phyloP scores from a whole-genome alignment of 2,329 filamentous ascomycete genomes.

The Microcyclospora pomicola region DNA sequence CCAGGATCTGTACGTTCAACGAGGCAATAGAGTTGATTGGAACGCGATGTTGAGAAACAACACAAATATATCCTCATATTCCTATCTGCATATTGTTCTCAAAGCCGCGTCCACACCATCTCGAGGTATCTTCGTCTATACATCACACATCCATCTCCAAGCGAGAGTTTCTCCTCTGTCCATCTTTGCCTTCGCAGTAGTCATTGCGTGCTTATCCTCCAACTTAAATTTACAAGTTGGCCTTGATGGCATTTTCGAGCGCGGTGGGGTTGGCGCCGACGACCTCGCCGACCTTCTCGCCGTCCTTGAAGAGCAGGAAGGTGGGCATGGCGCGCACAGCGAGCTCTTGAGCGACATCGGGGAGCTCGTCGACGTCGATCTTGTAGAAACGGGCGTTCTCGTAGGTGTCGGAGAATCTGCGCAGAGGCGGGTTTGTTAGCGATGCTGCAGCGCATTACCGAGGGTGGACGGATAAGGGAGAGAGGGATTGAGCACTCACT shows the following conservation, averaged over 20 bases:
- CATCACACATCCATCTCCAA: too few relatives aligned
- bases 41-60: too few relatives aligned
- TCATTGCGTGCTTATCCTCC: background rate
- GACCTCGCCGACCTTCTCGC: slow-evolving; percentile 56
- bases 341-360: slow-evolving; percentile 62
- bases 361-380: slow-evolving; percentile 75
- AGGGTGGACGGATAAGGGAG: slow-evolving; percentile 5
- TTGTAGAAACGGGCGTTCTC: slow-evolving; percentile 63
- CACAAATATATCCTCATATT: too few relatives aligned
- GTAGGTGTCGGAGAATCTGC: slow-evolving; percentile 47
- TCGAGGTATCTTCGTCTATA: too few relatives aligned
- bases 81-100: too few relatives aligned
- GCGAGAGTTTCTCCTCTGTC: too few relatives aligned
- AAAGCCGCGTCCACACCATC: too few relatives aligned
- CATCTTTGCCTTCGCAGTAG: too few relatives aligned
- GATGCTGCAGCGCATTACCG: background rate
- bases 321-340: slow-evolving; percentile 85
- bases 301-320: slow-evolving; percentile 72
- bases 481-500: slow-evolving; percentile 28
- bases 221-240: slow-evolving; percentile 10
- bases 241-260: slow-evolving; percentile 42
- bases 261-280: slow-evolving; percentile 67
- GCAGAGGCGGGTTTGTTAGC: slow-evolving; percentile 2
- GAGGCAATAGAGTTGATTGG: too few relatives aligned
- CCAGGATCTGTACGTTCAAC: too few relatives aligned